These are phyloP conservation scores for Physocladia obscura DNA, from an alignment of 192 early-diverging fungal genomes.

Conservation along the genomic window DNA sequence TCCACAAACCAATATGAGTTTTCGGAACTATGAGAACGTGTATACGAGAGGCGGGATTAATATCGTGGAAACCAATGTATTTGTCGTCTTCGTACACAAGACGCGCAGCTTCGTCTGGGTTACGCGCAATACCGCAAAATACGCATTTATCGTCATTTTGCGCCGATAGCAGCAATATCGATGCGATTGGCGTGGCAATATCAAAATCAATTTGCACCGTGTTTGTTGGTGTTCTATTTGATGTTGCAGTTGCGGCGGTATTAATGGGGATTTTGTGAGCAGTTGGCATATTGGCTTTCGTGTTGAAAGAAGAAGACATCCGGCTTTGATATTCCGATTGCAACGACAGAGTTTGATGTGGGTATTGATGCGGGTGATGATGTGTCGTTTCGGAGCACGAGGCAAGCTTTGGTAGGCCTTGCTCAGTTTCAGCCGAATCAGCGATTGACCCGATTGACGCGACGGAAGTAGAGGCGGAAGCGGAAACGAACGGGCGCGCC, in stretches of 20 bases:
- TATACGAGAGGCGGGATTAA: slow-evolving; percentile 31
- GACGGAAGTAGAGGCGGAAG: too few species aligned
- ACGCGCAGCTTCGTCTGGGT: background rate
- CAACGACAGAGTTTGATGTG: background rate
- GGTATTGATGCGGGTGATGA: background rate
- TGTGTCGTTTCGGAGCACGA: background rate
- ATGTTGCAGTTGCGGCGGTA: background rate
- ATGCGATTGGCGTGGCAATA: background rate
- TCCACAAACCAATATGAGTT: slow-evolving; percentile 26
- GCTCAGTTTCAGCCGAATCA: background rate
- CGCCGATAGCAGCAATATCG: background rate
- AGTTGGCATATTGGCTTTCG: too few species aligned
- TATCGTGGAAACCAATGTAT: slow-evolving; percentile 45
- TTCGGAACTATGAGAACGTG: slow-evolving; percentile 45
- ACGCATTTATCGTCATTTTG: background rate
- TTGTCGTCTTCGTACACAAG: slow-evolving; percentile 33
- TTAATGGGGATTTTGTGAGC: background rate
- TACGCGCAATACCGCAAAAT: slow-evolving; percentile 24
- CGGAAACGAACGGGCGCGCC: background rate
- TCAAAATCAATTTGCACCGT: background rate
- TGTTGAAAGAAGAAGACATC: too few species aligned
- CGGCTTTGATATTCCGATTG: background rate
- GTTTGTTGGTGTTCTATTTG: background rate
- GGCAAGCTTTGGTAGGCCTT: background rate
- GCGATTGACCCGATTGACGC: background rate